Conservation (phyloP, 495 filamentous ascomycete species). For the Hypomontagnella submonticulosa region DNA sequence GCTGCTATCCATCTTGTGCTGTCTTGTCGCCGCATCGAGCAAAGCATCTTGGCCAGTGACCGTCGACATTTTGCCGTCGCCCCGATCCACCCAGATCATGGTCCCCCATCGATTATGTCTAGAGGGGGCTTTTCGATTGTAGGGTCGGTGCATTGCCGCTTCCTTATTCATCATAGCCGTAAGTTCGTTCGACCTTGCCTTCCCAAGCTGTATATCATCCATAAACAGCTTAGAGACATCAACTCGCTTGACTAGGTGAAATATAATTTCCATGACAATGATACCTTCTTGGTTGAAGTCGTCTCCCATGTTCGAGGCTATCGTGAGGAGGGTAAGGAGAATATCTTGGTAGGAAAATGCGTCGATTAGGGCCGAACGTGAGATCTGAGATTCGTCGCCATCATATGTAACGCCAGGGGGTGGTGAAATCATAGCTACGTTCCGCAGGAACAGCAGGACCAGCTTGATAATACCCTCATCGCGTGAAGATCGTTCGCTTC, state of each 20-base stretch:
- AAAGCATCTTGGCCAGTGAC: conserved; percentile 89
- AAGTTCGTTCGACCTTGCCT: conserved; percentile 77
- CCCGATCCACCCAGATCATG: conserved; percentile 95
- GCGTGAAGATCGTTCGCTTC: conserved; percentile 77
- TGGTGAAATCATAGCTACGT: conserved; percentile 83
- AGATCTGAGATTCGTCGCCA: conserved; percentile 87
- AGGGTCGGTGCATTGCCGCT: conserved; percentile 77
- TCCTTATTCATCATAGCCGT: conserved; percentile 79
- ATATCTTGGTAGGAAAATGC: conserved; percentile 91
- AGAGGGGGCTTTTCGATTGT: conserved; percentile 82
- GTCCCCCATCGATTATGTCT: conserved; percentile 95
- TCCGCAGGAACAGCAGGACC: conserved; percentile 86
- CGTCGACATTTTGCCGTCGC: conserved; percentile 81
- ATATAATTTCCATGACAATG: conserved; percentile 86
- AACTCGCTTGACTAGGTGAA: conserved; percentile 90
- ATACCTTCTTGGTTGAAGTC: conserved; percentile 92
- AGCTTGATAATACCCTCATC: conserved; percentile 96
- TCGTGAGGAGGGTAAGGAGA: conserved; percentile 81
- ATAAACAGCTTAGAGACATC: conserved; percentile 89
- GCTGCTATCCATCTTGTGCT: conserved; percentile 86
- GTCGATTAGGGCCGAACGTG: conserved; percentile 86
- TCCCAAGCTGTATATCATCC: conserved; percentile 73
- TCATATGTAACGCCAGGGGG: conserved; percentile 65
- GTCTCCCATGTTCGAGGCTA: conserved; percentile 90
- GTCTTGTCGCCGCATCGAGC: conserved; percentile 74